Evolutionary conservation across 2,329 filamentous ascomycete species (phyloP), one percentile per base, ranked within the genome.

Genomic region (Talaromyces islandicus): DNA sequence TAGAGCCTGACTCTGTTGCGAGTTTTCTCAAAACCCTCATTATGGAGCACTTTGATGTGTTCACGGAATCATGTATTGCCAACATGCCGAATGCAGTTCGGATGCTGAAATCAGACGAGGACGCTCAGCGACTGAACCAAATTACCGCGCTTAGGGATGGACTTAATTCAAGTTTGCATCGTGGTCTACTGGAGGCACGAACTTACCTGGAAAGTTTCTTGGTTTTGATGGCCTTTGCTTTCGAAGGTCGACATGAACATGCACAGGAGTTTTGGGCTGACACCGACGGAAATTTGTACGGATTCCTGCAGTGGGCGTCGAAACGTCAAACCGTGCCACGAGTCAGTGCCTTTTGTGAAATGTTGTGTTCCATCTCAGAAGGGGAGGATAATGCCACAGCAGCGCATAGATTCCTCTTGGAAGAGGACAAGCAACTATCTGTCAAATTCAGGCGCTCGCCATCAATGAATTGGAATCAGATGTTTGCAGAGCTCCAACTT

Each of bases 221-320:
- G 59, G 83, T 97, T 64, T 88, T 97, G 63, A 93, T 97, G 62
- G 89, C 94, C 4, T 96, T 94, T 70, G 85, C 92, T 4, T 99
- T 93, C 69, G 91, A 97, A 69, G 86, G 88, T 30, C 88, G 92
- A 38, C 85, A 89, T 17, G 91, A 96, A 56, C 89, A 91, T 27
- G 91, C 92, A 10, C 86, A 90, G 69, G 89, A 88, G 52, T 97
- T 97, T 67, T 99, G 94, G 94, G 84, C 85, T 32, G 92, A 97
- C 70, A 87, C 89, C 1, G 94, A 99, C 68, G 92, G 92, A 70
- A 96, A 97, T 66, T 80, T 99, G 32, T 90, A 92, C 64, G 94
- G 94, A 0, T 99, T 99, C 71, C 83, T 99, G 71, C 90, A 96
- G 64, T 99, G 94, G 94, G 90, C 92, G n/a, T 96, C 94, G 3